These are phyloP conservation scores for Penicillium sp. DNA, from an alignment of 2,329 filamentous ascomycete species.

Conservation along the genomic window DNA sequence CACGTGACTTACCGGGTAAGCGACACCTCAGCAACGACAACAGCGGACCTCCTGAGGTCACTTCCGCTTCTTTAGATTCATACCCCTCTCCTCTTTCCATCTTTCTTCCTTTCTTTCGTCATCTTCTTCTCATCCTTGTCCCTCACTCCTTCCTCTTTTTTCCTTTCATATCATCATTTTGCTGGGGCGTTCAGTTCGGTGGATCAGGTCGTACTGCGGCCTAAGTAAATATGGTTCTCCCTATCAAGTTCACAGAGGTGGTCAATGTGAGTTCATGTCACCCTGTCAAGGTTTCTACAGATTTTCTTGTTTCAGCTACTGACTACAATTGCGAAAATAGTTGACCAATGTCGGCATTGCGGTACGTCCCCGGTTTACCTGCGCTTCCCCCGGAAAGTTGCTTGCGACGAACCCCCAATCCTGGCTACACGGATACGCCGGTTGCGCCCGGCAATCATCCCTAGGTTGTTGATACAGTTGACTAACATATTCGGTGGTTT, in stretches of 20 bases:
- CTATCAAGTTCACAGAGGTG: conserved; percentile 92
- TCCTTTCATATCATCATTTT: conserved; percentile 26
- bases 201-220: conserved; percentile 45
- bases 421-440: conserved; percentile 19
- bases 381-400: conserved; percentile 10
- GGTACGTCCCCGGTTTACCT: conserved; percentile 44
- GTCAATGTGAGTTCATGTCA: conserved; percentile 62
- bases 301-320: conserved; percentile 33
- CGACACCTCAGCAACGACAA: conserved; percentile 44
- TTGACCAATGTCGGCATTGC: conserved; percentile 55
- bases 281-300: conserved; percentile 32
- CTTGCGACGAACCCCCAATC: conserved; percentile 14
- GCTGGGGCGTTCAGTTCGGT: conserved; percentile 41
- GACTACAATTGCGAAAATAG: conserved; percentile 37
- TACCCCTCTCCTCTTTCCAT: conserved; percentile 18
- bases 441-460: conserved; percentile 10
- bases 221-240: conserved; percentile 60
- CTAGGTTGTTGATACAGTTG: conserved; percentile 6
- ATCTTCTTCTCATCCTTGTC: neutral
- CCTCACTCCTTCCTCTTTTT: conserved; percentile 14
- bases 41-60: conserved; percentile 43
- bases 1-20: conserved; percentile 38
- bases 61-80: conserved; percentile 35
- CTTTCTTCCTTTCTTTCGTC: conserved; percentile 1
- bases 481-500: conserved; percentile 30